Evolutionary conservation across 805 yeast genomes (phyloP).

Genomic region (Wickerhamiella spandovensis): DNA sequence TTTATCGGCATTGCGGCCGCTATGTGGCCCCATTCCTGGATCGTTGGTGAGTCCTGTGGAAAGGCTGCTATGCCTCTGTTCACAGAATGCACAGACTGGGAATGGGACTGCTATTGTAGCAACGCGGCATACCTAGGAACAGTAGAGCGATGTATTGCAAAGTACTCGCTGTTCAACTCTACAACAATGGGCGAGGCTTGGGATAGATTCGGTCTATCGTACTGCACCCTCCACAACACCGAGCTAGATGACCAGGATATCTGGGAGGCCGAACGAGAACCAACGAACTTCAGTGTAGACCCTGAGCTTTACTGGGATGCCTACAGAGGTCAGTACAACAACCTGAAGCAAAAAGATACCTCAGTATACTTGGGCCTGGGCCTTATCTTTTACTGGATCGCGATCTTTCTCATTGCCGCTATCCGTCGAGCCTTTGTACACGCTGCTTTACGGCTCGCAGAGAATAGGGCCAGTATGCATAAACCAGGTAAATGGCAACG

Average conservation of each 20-base stretch:
- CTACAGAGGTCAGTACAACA: constrained; percentile 13
- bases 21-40: constrained; percentile 11
- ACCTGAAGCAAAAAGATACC: constrained; percentile 18
- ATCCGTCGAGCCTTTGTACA: constrained; percentile 5
- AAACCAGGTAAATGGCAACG: constrained; percentile 11
- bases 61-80: constrained; percentile 12
- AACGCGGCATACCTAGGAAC: constrained; percentile 20
- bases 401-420: constrained; percentile 12
- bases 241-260: constrained; percentile 9
- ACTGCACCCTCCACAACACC: constrained; percentile 17
- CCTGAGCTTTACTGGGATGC: constrained; percentile 10
- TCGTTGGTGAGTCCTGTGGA: constrained; percentile 16
- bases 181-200: constrained; percentile 21
- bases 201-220: constrained; percentile 18
- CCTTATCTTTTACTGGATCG: constrained; percentile 22
- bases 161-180: constrained; percentile 15
- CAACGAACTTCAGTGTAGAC: constrained; percentile 6
- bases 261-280: constrained; percentile 4
- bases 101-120: constrained; percentile 22
- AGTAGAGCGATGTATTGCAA: constrained; percentile 22
- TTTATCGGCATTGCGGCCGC: not conserved
- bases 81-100: constrained; percentile 14
- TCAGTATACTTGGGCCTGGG: constrained; percentile 23
- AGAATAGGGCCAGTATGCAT: constrained; percentile 15
- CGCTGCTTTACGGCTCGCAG: constrained; percentile 14